Percentiles rank a stretch among this genome's conserved stretches.
phyloP scores from a whole-genome alignment of 169 alveolate genomes.

The Cryptosporidium ubiquitum region DNA sequence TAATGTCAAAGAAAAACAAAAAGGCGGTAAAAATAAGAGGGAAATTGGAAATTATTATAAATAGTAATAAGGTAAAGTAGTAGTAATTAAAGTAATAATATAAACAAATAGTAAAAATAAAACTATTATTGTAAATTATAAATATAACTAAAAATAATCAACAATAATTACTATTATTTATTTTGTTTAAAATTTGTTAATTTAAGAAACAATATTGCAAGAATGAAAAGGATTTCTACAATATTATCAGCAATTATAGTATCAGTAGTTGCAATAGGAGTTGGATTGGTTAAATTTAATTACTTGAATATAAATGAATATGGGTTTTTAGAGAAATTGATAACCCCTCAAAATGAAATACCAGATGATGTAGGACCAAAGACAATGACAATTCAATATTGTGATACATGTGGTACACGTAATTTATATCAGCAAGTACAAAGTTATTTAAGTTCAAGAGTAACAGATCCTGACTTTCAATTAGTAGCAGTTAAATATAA shows the following conservation, averaged over 20 bases:
- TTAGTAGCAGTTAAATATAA: conserved; percentile 40
- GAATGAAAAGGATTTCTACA: conserved; percentile 24
- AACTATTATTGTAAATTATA: too few relatives aligned
- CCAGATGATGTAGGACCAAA: conserved; percentile 60
- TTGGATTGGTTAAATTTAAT: conserved; percentile 50
- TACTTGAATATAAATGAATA: conserved; percentile 19
- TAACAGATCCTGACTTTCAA: conserved; percentile 67
- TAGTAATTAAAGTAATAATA: neutral
- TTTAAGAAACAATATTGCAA: neutral
- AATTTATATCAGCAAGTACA: conserved; percentile 68
- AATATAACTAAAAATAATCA: too few relatives aligned
- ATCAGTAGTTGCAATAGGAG: conserved; percentile 11
- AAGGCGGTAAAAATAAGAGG: neutral
- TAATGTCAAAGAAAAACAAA: neutral
- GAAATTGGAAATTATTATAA: neutral
- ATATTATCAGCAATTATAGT: conserved; percentile 26
- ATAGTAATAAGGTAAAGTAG: neutral
- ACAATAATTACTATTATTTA: too few relatives aligned
- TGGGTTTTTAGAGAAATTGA: conserved; percentile 22
- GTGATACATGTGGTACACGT: conserved; percentile 69
- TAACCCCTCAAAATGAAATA: conserved; percentile 52
- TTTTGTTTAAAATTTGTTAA: too few relatives aligned
- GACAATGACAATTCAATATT: conserved; percentile 67
- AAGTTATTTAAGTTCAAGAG: conserved; percentile 61
- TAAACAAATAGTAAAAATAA: too few relatives aligned